Evolutionary conservation across 176 grass and related monocot species (phyloP), one percentile per base, ranked within the genome.

Genomic region (Typha latifolia): DNA sequence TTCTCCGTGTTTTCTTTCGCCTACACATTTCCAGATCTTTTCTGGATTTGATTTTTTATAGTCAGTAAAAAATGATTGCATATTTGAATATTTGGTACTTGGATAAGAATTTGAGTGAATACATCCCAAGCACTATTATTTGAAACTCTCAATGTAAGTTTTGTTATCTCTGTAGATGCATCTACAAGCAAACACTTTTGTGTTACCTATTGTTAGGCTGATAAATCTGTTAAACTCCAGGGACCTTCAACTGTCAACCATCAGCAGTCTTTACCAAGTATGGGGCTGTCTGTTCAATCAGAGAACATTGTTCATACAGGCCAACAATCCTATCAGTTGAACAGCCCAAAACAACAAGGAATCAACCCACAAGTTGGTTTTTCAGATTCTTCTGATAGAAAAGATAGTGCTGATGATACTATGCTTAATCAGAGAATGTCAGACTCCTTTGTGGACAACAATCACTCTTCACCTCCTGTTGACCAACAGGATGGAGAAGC

Each of bases 371-470:
- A 62, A 26, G 43, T 37, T 4, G 62, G 69, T n/a, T 14, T 13
- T 48, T 20, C 79, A 57, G 55, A 62, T 43, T 77, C 68, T 65
- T 77, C 80, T 67, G 81, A 91, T 63, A 77, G 69, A 62, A 85
- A 77, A 70, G 32, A 23, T 21, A 53, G 7, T 24, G 34, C 71
- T 63, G 26, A 22, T 75, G 57, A 57, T 67, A 66, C 49, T 67
- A 73, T 72, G 55, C 31, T 57, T 18, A 81, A 74, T 4, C 71
- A 55, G 14, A 64, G 55, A 3, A 72, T 65, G 15, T 32, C 80
- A 49, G 74, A 55, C 51, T 63, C 48, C 6, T 19, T 56, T 19
- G 57, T 68, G 9, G 47, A 69, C 27, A 74, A 32, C 6, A 67
- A 69, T 24, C 59, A 79, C 3, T 47, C 61, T 14, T 47, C 80